Base-by-base conservation (phyloP, 2,329 filamentous ascomycete genomes). In the Cladosporium austrohemisphaericum region DNA sequence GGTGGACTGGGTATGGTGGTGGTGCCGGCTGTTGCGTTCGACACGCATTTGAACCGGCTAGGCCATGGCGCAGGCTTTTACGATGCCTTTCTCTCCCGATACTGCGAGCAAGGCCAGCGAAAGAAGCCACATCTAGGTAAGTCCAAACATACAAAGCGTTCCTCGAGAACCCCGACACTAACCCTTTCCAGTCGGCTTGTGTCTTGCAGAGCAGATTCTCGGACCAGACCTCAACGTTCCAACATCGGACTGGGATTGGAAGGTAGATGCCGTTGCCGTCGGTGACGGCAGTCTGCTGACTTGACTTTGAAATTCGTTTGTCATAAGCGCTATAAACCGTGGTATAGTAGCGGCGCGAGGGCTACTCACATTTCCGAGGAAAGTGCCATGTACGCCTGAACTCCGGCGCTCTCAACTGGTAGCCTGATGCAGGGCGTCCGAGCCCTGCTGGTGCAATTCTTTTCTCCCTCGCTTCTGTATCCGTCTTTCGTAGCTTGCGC, bases 21-120 rank as follows among this genome's bases (percentile, higher is more conserved):
- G 22, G 81, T 97, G 76, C 93, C 93, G 1, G 93, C 91, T 10
- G 87, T 98, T 61, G 92, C 89, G 3, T 98, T 98, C 68, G 91
- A 96, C 66, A 75, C 75, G 3, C 73, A 72, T 10, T 78, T 93
- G 53, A 80, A 85, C 57, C 80, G 93, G 59, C 77, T 97, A 16
- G 93, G 93, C 32, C 93, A 98, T 68, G 93, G 93, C 50, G 95
- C 89, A 68, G 93, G 93, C 25, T 98, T 95, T 72, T 98, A 98
- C 75, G 93, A 98, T 72, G 86, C 84, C 68, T 98, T 95, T 68
- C 72, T 98, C 64, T 81, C 85, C 62, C 81, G 85, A 58, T 95
- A 91, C 77, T 68, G 60, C 59, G 53, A 60, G 54, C 56, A 60
- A 53, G 57, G 60, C 54, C 56, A 58, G 56, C 55, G 60, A 41